These are phyloP conservation scores for Arxiozyma slooffiae DNA, from an alignment of 1,139 yeast genomes.

Conservation along the genomic window DNA sequence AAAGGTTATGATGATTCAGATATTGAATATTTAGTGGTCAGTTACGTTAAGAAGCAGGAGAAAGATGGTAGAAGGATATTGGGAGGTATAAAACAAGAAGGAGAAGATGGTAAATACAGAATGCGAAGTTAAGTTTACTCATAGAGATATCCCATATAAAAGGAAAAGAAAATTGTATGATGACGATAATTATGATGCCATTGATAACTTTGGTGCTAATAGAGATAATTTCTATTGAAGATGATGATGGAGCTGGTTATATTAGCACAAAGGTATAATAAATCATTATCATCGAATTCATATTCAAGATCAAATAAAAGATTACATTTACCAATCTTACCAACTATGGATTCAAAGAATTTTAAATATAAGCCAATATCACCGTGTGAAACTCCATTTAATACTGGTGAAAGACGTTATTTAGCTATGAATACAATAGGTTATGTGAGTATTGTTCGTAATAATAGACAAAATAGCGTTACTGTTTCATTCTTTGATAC, in stretches of 20 bases:
- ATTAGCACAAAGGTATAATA: slow-evolving; percentile 18
- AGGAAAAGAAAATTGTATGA: slow-evolving; percentile 10
- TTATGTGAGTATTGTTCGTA: slow-evolving; percentile 70
- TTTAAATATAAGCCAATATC: slow-evolving; percentile 35
- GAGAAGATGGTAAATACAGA: slow-evolving; percentile 16
- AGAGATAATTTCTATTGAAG: slow-evolving; percentile 43
- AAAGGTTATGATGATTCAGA: slow-evolving; percentile 28
- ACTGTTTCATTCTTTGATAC: slow-evolving; percentile 84
- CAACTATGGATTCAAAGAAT: slow-evolving; percentile 1
- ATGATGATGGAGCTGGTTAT: slow-evolving; percentile 49
- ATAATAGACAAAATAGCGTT: slow-evolving; percentile 51
- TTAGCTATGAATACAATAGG: slow-evolving; percentile 75
- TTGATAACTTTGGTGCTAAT: slow-evolving; percentile 20
- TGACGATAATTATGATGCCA: slow-evolving; percentile 7
- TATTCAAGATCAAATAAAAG: not conserved
- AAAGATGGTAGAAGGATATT: not conserved
- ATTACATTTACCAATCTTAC: not conserved
- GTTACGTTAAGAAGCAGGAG: slow-evolving; percentile 4
- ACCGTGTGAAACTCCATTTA: slow-evolving; percentile 77
- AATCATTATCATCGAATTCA: not conserved
- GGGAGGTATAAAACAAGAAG: slow-evolving; percentile 25
- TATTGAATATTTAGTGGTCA: slow-evolving; percentile 27
- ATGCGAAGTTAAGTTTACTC: slow-evolving; percentile 22
- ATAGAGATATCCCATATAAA: slow-evolving; percentile 9
- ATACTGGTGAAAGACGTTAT: slow-evolving; percentile 61